A percentile compares a stretch with the other conserved stretches of the same genome.
Conservation (phyloP, 345 rosid genomes). For the Salix koriyanagi region DNA sequence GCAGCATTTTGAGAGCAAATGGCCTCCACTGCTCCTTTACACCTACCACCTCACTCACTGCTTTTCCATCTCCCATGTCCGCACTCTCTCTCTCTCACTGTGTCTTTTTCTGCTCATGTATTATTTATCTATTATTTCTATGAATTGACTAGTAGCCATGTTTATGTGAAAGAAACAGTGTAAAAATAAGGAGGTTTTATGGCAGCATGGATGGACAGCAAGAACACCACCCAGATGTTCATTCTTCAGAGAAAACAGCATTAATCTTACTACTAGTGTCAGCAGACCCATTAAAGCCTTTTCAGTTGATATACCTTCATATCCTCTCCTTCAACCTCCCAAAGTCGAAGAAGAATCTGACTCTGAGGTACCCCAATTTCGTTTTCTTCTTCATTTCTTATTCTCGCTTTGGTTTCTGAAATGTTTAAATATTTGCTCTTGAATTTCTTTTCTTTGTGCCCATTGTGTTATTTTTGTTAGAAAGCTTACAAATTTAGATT, state of each 20-base stretch:
- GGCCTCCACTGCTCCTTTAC: conserved; percentile 23
- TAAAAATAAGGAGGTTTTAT: conserved; percentile 9
- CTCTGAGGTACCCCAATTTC: conserved; percentile 29
- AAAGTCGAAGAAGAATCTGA: conserved; percentile 44
- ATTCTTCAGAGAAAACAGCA: conserved; percentile 23
- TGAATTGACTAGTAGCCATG: background rate
- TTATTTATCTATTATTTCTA: background rate
- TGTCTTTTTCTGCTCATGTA: background rate
- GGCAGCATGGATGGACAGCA: conserved; percentile 29
- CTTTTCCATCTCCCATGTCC: conserved; percentile 24
- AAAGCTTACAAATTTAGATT: background rate
- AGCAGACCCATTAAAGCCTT: conserved; percentile 44
- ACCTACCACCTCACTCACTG: conserved; percentile 23
- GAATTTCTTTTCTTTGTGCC: background rate
- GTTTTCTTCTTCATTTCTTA: background rate
- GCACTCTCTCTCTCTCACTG: background rate
- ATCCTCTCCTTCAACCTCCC: conserved; percentile 65
- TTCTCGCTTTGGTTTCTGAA: background rate
- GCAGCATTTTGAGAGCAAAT: conserved; percentile 5
- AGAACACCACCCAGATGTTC: conserved; percentile 31
- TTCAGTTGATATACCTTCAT: conserved; percentile 49
- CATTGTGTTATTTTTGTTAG: background rate
- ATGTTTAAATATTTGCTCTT: background rate
- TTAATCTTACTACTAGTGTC: background rate
- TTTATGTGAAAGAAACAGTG: conserved; percentile 10